Percentiles rank a stretch among this genome's conserved stretches.
These are phyloP conservation scores for Blastobotrys aristatus DNA, from an alignment of 1,139 yeast genomes.

Conservation along the genomic window DNA sequence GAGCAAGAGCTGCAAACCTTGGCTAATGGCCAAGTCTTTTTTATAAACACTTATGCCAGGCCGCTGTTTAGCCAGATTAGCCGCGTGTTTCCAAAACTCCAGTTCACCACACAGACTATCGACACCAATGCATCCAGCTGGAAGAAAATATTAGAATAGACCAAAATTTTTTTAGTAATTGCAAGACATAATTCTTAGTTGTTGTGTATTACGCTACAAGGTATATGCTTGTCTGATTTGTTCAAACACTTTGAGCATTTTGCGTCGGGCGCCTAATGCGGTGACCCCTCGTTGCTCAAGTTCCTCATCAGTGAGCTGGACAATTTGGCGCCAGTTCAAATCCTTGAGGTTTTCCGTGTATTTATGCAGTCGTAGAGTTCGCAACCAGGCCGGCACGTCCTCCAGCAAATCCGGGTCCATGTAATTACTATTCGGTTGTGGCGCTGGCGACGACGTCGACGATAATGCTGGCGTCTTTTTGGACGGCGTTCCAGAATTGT, in stretches of 20 bases:
- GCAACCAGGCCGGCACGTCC: constrained; percentile 90
- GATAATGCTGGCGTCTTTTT: constrained; percentile 2
- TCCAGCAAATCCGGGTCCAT: constrained; percentile 58
- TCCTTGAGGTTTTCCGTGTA: constrained; percentile 81
- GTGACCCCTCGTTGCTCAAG: constrained; percentile 78
- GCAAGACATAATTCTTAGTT: too few species aligned
- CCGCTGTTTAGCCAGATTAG: constrained; percentile 65
- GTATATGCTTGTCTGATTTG: constrained; percentile 50
- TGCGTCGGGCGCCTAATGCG: constrained; percentile 93
- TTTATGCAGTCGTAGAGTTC: constrained; percentile 83
- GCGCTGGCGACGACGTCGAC: constrained; percentile 3
- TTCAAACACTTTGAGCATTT: constrained; percentile 84
- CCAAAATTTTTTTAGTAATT: too few species aligned
- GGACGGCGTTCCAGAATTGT: constrained; percentile 4
- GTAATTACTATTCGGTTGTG: constrained; percentile 41
- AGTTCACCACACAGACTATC: constrained; percentile 40
- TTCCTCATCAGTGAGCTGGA: constrained; percentile 61
- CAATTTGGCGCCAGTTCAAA: constrained; percentile 72
- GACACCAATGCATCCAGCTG: constrained; percentile 44
- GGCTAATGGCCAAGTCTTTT: constrained; percentile 76
- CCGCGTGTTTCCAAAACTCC: constrained; percentile 35
- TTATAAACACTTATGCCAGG: constrained; percentile 76
- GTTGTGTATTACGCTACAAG: too few species aligned
- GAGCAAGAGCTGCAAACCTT: constrained; percentile 35
- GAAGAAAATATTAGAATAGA: constrained; percentile 23